These are phyloP conservation scores for Datura wrightii DNA, from an alignment of 257 asterid species.

Conservation along the genomic window DNA sequence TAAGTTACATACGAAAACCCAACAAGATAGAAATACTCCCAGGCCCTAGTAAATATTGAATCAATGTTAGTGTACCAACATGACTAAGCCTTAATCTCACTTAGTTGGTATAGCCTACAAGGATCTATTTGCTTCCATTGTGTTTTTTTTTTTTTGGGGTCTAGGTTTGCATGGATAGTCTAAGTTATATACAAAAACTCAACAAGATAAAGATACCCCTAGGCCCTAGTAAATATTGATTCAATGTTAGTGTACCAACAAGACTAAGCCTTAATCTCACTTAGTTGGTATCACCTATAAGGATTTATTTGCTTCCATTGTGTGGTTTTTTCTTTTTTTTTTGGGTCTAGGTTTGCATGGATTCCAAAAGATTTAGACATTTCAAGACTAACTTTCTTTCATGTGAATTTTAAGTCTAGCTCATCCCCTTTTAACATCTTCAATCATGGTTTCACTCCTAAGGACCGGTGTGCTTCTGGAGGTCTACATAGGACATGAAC, in stretches of 20 bases:
- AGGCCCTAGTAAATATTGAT: background rate
- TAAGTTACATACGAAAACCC: background rate
- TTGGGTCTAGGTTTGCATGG: background rate
- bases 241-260: background rate
- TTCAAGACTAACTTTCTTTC: background rate
- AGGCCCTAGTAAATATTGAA: background rate
- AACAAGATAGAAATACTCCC: background rate
- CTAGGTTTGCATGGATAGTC: background rate
- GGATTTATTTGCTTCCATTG: background rate
- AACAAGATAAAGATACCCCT: background rate
- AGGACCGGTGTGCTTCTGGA: background rate
- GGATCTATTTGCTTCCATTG: background rate
- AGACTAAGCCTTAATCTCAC: background rate
- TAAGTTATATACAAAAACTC: background rate
- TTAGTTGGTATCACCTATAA: background rate
- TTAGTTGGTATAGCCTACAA: background rate
- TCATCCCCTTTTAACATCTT: background rate
- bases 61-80: background rate
- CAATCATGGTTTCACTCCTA: background rate
- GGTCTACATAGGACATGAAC: no score
- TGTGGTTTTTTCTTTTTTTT: background rate
- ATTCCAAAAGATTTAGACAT: background rate
- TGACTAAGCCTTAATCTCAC: background rate
- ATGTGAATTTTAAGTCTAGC: background rate
- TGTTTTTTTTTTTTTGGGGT: no score